Percentiles rank a stretch among this genome's conserved stretches.
Evolutionary conservation across 1,284 basidiomycete species (phyloP).

Genomic region (Cryptococcus depauperatus): DNA sequence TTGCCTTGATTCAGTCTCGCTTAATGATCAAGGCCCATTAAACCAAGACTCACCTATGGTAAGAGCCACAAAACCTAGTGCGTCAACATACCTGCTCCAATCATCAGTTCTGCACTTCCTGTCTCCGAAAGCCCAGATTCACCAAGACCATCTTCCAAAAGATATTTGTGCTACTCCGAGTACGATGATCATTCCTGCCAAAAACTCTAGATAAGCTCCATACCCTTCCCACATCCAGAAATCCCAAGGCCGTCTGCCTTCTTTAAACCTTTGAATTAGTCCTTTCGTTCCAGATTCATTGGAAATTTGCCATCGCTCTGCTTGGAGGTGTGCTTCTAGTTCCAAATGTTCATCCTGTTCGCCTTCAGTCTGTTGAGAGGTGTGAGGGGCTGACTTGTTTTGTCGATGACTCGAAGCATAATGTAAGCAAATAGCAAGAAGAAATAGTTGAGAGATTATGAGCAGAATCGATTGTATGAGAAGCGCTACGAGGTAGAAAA

Average conservation of each 20-base stretch:
- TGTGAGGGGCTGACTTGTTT: constrained; percentile 20
- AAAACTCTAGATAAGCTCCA: constrained; percentile 48
- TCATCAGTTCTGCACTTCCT: not conserved
- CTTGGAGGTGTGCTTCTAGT: too few species aligned
- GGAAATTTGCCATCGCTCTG: too few species aligned
- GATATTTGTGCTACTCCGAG: constrained; percentile 38
- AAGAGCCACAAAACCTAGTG: constrained; percentile 49
- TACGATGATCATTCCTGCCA: constrained; percentile 44
- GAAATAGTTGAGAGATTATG: constrained; percentile 47
- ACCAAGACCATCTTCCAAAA: constrained; percentile 40
- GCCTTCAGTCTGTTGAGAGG: too few species aligned
- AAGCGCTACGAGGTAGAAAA: constrained; percentile 31
- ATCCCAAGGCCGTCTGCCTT: constrained; percentile 35
- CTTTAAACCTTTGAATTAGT: not conserved
- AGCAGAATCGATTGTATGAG: constrained; percentile 47
- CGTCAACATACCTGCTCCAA: constrained; percentile 8
- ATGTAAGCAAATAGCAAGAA: constrained; percentile 49
- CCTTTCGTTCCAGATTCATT: constrained; percentile 5
- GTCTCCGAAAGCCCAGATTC: constrained; percentile 25
- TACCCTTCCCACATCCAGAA: constrained; percentile 48
- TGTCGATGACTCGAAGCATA: constrained; percentile 30
- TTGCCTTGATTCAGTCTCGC: constrained; percentile 3
- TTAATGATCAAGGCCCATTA: too few species aligned
- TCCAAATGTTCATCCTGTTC: too few species aligned
- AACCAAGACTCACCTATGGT: constrained; percentile 39